Percentiles rank a stretch among this genome's conserved stretches.
These are phyloP conservation scores for Ambrosia trifida DNA, from an alignment of 129 eudicot species.

Conservation along the genomic window DNA sequence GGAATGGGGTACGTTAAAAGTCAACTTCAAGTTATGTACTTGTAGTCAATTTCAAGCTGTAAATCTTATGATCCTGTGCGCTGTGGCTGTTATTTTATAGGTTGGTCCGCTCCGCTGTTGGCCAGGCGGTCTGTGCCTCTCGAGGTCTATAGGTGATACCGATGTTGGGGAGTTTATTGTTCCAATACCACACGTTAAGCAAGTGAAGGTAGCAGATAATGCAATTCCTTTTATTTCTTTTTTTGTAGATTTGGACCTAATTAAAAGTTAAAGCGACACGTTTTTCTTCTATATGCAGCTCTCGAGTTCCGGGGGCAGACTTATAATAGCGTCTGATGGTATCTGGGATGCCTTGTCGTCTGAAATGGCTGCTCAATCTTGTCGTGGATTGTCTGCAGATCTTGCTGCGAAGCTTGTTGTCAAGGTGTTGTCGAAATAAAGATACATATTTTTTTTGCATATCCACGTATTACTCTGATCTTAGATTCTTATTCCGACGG, in stretches of 20 bases:
- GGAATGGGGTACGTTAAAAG: slow-evolving; percentile 59
- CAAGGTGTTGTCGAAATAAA: slow-evolving; percentile 49
- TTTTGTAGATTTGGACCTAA: background rate
- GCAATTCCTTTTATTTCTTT: too few species aligned
- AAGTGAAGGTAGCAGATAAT: slow-evolving; percentile 69
- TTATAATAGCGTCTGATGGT: slow-evolving; percentile 97
- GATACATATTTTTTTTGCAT: background rate
- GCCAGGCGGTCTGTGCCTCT: slow-evolving; percentile 99
- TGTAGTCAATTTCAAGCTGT: background rate
- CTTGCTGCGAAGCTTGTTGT: slow-evolving; percentile 99
- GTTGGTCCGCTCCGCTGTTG: slow-evolving; percentile 99
- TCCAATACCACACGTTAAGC: slow-evolving; percentile 98
- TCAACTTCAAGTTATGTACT: background rate
- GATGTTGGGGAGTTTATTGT: slow-evolving; percentile 98
- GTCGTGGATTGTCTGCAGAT: slow-evolving; percentile 95
- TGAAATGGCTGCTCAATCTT: slow-evolving; percentile 82
- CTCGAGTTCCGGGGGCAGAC: slow-evolving; percentile 94
- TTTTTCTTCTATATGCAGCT: slow-evolving; percentile 46
- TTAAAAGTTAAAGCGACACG: background rate
- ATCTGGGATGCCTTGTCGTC: slow-evolving; percentile 96
- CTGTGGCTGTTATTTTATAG: slow-evolving; percentile 38
- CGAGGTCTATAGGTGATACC: slow-evolving; percentile 96
- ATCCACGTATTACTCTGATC: background rate
- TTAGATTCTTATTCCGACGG: background rate
- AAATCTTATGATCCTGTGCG: slow-evolving; percentile 6